Evolutionary conservation across 2,329 filamentous ascomycete species (phyloP).

Genomic region (Neophaeococcomyces mojaviensis): DNA sequence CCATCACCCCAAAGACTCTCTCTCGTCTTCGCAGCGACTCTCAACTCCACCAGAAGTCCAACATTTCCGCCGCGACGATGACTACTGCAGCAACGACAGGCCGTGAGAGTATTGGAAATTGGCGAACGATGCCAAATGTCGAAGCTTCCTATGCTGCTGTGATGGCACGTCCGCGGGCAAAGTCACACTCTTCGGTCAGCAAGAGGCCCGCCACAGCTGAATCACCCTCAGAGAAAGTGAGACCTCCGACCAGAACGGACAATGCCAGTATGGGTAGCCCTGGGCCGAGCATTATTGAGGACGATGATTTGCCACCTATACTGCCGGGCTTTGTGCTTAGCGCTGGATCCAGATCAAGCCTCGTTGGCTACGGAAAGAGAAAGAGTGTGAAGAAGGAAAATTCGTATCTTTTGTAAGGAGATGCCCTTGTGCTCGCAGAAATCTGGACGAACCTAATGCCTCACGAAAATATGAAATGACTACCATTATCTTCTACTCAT

Average conservation of each 20-base stretch:
- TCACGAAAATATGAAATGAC: background rate
- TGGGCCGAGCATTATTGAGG: constrained; percentile 21
- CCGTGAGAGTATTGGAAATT: constrained; percentile 12
- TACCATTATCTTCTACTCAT: no score
- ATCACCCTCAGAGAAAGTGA: constrained; percentile 11
- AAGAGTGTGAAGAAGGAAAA: constrained; percentile 19
- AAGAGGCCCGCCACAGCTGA: constrained; percentile 25
- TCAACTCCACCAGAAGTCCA: constrained; percentile 8
- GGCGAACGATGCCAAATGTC: constrained; percentile 22
- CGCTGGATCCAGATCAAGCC: constrained; percentile 32
- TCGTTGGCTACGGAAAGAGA: constrained; percentile 24
- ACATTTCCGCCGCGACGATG: constrained; percentile 4
- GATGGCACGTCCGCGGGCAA: background rate
- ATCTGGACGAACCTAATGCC: background rate
- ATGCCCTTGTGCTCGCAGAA: background rate
- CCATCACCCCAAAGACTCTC: constrained; percentile 36
- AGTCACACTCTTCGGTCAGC: constrained; percentile 5
- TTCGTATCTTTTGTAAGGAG: background rate
- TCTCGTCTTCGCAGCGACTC: constrained; percentile 26
- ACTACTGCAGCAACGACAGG: constrained; percentile 8
- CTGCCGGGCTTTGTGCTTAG: constrained; percentile 38
- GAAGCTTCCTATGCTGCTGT: constrained; percentile 14
- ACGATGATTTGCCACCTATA: constrained; percentile 19
- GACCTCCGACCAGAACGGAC: constrained; percentile 9
- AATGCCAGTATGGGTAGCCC: constrained; percentile 16